A percentile compares a stretch with the other conserved stretches of the same genome.
Conservation (phyloP, 2,329 filamentous ascomycete species). For the Aspergillus sp. region DNA sequence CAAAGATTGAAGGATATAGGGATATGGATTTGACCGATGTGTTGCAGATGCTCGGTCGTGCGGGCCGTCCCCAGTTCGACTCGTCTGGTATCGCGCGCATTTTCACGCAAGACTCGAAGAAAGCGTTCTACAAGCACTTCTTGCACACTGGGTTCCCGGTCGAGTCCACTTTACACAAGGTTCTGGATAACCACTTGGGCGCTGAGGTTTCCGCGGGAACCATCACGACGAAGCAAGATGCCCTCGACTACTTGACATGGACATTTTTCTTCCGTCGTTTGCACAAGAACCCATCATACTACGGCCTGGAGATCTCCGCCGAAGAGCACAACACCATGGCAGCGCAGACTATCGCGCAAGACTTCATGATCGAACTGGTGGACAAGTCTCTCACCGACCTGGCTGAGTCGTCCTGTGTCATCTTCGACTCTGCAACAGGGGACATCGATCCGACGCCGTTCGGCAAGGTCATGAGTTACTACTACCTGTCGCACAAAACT, state of each 20-base stretch:
- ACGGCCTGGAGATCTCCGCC: conserved; percentile 84
- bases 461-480: conserved; percentile 99
- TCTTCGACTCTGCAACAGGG: conserved; percentile 68
- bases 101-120: conserved; percentile 95
- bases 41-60: conserved; percentile 92
- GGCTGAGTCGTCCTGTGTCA: conserved; percentile 73
- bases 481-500: conserved; percentile 93
- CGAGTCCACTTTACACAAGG: conserved; percentile 90
- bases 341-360: conserved; percentile 80
- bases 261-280: conserved; percentile 97
- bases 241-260: conserved; percentile 95
- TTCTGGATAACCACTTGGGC: conserved; percentile 91
- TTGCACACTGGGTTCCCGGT: conserved; percentile 96
- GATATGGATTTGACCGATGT: conserved; percentile 99
- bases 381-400: conserved; percentile 77
- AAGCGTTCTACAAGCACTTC: conserved; percentile 99
- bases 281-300: conserved; percentile 98
- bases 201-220: conserved; percentile 93
- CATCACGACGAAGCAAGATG: conserved; percentile 89
- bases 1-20: conserved; percentile 93
- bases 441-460: conserved; percentile 83
- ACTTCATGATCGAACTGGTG: conserved; percentile 90
- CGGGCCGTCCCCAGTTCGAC: conserved; percentile 93
- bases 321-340: conserved; percentile 84
- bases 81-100: conserved; percentile 92